Conservation (phyloP, 2,329 filamentous ascomycete species). For the Xylaria sp. region DNA sequence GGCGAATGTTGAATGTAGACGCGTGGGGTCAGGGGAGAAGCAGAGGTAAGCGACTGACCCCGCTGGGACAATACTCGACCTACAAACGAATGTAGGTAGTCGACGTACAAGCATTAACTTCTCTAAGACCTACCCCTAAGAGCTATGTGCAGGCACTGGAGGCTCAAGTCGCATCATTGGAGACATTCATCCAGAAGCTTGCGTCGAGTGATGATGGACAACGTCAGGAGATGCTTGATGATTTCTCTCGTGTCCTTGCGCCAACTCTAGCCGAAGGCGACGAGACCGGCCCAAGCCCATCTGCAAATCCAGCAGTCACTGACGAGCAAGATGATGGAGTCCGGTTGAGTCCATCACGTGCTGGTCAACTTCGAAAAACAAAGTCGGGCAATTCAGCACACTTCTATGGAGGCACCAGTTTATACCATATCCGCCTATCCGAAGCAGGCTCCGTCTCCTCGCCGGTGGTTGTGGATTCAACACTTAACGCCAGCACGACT, state of each 20-base stretch:
- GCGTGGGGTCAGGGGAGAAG: conserved; percentile 29
- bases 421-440: conserved; percentile 49
- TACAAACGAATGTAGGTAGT: too few relatives aligned
- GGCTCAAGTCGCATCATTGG: conserved; percentile 52
- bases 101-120: conserved; percentile 9
- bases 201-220: conserved; percentile 47
- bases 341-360: conserved; percentile 40
- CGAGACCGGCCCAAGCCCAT: conserved; percentile 25
- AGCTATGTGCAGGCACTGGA: conserved; percentile 55
- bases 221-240: conserved; percentile 50
- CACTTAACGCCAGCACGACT: conserved; percentile 11
- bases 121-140: conserved; percentile 49
- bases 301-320: conserved; percentile 10
- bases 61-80: background rate
- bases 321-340: conserved; percentile 26
- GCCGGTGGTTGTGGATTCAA: conserved; percentile 19
- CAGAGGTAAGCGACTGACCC: conserved; percentile 26
- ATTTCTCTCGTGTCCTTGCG: conserved; percentile 38
- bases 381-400: conserved; percentile 48
- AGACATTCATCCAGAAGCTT: conserved; percentile 52
- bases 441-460: conserved; percentile 21
- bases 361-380: conserved; percentile 47
- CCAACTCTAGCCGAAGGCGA: conserved; percentile 21
- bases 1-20: conserved; percentile 24
- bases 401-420: conserved; percentile 56